phyloP scores from a whole-genome alignment of 1,284 basidiomycete genomes.

The Pseudozyma hubeiensis region DNA sequence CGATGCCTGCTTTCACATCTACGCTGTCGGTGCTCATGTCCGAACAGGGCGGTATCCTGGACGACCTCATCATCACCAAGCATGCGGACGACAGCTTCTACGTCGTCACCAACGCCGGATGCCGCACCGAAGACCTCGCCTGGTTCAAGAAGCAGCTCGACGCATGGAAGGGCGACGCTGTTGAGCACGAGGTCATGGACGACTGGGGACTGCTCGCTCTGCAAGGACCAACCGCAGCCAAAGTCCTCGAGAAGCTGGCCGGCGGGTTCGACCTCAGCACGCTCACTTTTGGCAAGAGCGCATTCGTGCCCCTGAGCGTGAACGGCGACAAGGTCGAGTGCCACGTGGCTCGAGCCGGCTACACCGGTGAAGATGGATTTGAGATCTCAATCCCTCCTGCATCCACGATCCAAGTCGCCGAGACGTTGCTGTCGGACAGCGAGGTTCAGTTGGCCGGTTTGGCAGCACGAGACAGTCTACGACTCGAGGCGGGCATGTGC shows the following conservation, averaged over 20 bases:
- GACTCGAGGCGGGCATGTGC: conserved; percentile 98
- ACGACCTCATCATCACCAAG: conserved; percentile 77
- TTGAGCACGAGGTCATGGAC: conserved; percentile 84
- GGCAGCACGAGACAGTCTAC: conserved; percentile 90
- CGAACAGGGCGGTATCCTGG: conserved; percentile 90
- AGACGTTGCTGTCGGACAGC: conserved; percentile 75
- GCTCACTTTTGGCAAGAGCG: conserved; percentile 66
- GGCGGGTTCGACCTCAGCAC: conserved; percentile 73
- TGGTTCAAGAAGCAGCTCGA: conserved; percentile 80
- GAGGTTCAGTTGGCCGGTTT: conserved; percentile 87
- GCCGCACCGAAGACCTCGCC: conserved; percentile 81
- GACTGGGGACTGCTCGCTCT: conserved; percentile 89
- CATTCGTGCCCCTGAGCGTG: conserved; percentile 71
- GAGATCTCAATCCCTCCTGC: conserved; percentile 91
- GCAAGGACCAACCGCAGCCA: conserved; percentile 87
- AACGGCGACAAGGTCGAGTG: conserved; percentile 70
- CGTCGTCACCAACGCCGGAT: conserved; percentile 94
- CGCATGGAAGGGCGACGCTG: conserved; percentile 71
- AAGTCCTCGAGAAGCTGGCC: conserved; percentile 77
- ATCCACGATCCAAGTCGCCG: conserved; percentile 79
- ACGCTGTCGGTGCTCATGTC: conserved; percentile 88
- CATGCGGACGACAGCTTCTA: conserved; percentile 77
- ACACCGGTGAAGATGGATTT: conserved; percentile 98
- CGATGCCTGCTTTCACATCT: conserved; percentile 78
- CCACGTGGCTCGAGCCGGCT: conserved; percentile 94